These are phyloP conservation scores for Fusarium pseudocircinatum DNA, from an alignment of 2,329 filamentous ascomycete genomes.

Conservation along the genomic window DNA sequence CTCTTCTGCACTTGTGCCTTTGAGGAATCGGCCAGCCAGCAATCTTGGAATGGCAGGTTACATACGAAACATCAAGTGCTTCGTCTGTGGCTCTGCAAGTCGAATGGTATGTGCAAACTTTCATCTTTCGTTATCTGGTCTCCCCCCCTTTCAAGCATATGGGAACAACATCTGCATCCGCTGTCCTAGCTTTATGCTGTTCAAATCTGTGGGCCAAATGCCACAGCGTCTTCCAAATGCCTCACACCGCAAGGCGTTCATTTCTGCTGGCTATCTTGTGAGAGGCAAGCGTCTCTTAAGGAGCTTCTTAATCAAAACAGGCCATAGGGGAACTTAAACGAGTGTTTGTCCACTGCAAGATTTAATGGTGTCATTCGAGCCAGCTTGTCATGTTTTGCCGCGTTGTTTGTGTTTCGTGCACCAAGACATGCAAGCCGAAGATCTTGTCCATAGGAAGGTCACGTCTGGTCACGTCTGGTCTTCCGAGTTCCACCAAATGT, in stretches of 20 bases:
- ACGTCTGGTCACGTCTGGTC: slow-evolving; percentile 7
- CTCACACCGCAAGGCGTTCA: not conserved
- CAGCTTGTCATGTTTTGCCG: slow-evolving; percentile 15
- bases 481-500: slow-evolving; percentile 29
- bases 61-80: not conserved
- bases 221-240: not conserved
- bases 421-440: slow-evolving; percentile 20
- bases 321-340: slow-evolving; percentile 8
- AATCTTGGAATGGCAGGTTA: not conserved
- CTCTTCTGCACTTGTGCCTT: not conserved
- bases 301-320: not conserved
- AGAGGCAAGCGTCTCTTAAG: slow-evolving; percentile 11
- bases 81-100: not conserved
- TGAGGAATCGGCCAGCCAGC: not conserved
- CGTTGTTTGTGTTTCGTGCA: slow-evolving; percentile 23
- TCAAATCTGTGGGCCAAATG: not conserved
- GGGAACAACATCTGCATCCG: not conserved
- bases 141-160: not conserved
- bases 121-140: not conserved
- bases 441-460: slow-evolving; percentile 15
- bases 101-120: slow-evolving; percentile 24
- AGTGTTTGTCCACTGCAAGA: slow-evolving; percentile 25
- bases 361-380: slow-evolving; percentile 23
- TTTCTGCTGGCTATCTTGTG: not conserved
- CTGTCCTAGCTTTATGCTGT: not conserved